Percentiles rank a stretch among this genome's conserved stretches.
These are phyloP conservation scores for Tetrapisispora fleetii DNA, from an alignment of 805 yeast genomes.

Conservation along the genomic window DNA sequence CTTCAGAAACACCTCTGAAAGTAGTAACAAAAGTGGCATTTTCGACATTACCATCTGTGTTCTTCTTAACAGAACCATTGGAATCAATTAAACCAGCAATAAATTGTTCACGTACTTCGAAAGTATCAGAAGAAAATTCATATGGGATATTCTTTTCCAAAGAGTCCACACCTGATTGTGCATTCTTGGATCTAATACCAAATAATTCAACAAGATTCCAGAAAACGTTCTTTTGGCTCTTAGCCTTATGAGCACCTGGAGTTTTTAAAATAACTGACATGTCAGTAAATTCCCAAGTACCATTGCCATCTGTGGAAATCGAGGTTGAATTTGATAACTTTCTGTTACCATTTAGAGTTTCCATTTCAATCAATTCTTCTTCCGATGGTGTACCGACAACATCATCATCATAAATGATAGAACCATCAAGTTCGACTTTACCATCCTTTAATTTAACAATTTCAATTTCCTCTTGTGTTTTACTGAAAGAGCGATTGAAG, in stretches of 20 bases:
- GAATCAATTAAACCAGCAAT: constrained; percentile 37
- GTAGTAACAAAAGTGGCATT: constrained; percentile 24
- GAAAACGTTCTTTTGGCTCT: neutral
- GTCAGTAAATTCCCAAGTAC: neutral
- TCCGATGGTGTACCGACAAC: neutral
- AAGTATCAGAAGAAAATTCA: constrained; percentile 24
- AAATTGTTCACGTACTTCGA: constrained; percentile 33
- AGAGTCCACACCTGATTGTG: constrained; percentile 1
- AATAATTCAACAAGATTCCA: neutral
- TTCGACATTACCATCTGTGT: constrained; percentile 1
- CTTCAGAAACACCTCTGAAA: constrained; percentile 21
- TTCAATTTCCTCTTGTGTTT: neutral
- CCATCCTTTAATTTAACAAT: neutral
- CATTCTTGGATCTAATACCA: constrained; percentile 8
- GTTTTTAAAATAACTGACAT: neutral
- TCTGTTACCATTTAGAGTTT: neutral
- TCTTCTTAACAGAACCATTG: constrained; percentile 22
- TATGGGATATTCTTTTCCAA: constrained; percentile 25
- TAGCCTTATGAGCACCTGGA: neutral
- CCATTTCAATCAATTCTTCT: constrained; percentile 1
- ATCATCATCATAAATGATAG: constrained; percentile 1
- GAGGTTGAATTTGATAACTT: neutral
- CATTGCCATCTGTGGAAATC: neutral
- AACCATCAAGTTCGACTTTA: neutral
- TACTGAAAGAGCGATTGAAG: neutral